A percentile compares a stretch with the other conserved stretches of the same genome.
These are phyloP conservation scores for Monilinia aucupariae DNA, from an alignment of 2,329 filamentous ascomycete genomes.

Conservation along the genomic window DNA sequence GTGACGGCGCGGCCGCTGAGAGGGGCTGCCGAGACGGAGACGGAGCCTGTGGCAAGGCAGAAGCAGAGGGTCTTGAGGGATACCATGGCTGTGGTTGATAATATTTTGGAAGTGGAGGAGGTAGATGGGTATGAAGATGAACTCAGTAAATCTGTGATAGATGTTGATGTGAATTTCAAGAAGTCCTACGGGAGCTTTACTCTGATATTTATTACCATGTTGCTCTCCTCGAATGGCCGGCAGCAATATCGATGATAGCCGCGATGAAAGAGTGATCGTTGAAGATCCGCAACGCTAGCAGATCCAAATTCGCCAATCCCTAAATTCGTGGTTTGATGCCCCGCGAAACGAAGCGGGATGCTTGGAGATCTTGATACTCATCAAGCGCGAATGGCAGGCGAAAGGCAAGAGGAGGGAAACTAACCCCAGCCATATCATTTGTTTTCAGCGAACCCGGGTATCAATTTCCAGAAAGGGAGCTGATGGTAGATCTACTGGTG, in stretches of 20 bases:
- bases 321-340: not conserved
- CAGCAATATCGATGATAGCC: not conserved
- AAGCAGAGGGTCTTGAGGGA: not conserved
- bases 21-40: not conserved
- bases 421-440: not conserved
- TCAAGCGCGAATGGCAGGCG: not conserved
- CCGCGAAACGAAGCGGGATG: no score
- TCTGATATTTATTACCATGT: not conserved
- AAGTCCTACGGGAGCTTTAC: not conserved
- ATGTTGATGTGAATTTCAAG: not conserved
- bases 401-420: not conserved
- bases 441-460: not conserved
- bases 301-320: not conserved
- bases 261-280: not conserved
- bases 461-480: no score
- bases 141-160: not conserved
- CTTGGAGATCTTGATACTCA: not conserved
- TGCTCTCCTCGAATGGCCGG: not conserved
- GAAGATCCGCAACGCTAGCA: not conserved
- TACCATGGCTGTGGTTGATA: not conserved
- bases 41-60: not conserved
- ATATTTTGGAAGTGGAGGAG: not conserved
- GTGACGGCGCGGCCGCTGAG: no score
- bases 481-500: no score
- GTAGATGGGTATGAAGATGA: not conserved